Percentiles rank a stretch among this genome's conserved stretches.
phyloP scores from a whole-genome alignment of 495 filamentous ascomycete genomes.

The Neurospora hispaniola region DNA sequence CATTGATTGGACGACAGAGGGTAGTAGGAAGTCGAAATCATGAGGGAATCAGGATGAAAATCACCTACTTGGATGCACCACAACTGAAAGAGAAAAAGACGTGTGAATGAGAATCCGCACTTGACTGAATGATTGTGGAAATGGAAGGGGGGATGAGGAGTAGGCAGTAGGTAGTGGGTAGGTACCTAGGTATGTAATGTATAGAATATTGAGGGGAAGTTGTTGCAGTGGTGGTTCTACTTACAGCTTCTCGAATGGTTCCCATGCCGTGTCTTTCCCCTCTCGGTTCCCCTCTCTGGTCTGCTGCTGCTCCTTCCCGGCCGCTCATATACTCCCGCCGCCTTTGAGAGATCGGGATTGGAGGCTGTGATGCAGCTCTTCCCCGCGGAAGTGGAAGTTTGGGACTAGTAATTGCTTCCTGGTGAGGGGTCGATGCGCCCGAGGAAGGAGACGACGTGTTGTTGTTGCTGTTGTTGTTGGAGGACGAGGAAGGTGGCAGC shows the following conservation, averaged over 20 bases:
- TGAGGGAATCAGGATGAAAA: background rate
- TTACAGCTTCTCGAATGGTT: background rate
- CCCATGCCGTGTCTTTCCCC: background rate
- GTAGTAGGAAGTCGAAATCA: background rate
- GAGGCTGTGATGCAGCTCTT: conserved; percentile 3
- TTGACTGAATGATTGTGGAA: background rate
- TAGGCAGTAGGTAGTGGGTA: no score
- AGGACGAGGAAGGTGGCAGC: conserved; percentile 1
- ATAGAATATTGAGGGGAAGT: background rate
- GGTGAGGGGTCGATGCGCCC: background rate
- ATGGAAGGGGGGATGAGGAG: background rate
- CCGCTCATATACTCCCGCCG: background rate
- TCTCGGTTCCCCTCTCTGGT: background rate
- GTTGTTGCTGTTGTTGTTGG: background rate
- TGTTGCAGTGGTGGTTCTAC: background rate
- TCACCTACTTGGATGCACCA: background rate
- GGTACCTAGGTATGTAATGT: background rate
- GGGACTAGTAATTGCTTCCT: background rate
- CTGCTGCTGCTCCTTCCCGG: background rate
- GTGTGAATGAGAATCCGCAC: background rate
- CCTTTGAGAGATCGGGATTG: background rate
- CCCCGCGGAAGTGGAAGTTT: background rate
- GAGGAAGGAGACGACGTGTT: background rate
- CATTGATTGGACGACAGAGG: background rate
- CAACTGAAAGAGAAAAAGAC: background rate